These are phyloP conservation scores for Talaromyces pinophilus DNA, from an alignment of 2,329 filamentous ascomycete species.

Conservation along the genomic window DNA sequence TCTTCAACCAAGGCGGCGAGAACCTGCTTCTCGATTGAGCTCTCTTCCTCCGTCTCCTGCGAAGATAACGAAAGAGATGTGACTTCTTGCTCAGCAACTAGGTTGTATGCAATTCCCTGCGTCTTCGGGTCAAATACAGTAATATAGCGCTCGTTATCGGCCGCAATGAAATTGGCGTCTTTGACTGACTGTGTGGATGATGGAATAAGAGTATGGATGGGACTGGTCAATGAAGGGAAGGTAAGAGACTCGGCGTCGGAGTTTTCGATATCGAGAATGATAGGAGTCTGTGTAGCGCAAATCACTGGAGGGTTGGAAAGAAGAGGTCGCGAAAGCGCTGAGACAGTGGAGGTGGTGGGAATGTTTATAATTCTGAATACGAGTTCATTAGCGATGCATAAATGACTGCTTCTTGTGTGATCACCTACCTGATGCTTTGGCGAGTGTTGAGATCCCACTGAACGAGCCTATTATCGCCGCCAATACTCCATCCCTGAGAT, in stretches of 20 bases:
- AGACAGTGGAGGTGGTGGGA: constrained; percentile 42
- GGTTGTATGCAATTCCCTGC: constrained; percentile 48
- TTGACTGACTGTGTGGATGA: constrained; percentile 40
- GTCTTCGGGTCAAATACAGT: constrained; percentile 51
- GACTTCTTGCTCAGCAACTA: constrained; percentile 53
- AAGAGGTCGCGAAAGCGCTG: constrained; percentile 45
- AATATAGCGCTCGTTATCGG: constrained; percentile 53
- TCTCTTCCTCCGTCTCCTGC: constrained; percentile 23
- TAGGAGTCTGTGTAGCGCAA: constrained; percentile 54
- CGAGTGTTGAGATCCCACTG: constrained; percentile 54
- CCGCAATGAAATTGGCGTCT: constrained; percentile 48
- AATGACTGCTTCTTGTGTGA: not conserved
- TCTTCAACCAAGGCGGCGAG: constrained; percentile 51
- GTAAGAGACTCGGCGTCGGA: constrained; percentile 41
- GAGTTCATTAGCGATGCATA: not conserved
- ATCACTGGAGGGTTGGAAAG: constrained; percentile 47
- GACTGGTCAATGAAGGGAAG: constrained; percentile 53
- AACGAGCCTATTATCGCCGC: constrained; percentile 54
- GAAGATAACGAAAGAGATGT: constrained; percentile 39
- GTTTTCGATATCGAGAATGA: constrained; percentile 47
- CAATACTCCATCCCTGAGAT: constrained; percentile 55
- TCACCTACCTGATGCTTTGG: constrained; percentile 45
- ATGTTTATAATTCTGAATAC: constrained; percentile 45
- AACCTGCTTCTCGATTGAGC: constrained; percentile 40
- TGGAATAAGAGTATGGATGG: constrained; percentile 51